Conservation (phyloP, 345 rosid species). For the Euphorbia peplus region DNA sequence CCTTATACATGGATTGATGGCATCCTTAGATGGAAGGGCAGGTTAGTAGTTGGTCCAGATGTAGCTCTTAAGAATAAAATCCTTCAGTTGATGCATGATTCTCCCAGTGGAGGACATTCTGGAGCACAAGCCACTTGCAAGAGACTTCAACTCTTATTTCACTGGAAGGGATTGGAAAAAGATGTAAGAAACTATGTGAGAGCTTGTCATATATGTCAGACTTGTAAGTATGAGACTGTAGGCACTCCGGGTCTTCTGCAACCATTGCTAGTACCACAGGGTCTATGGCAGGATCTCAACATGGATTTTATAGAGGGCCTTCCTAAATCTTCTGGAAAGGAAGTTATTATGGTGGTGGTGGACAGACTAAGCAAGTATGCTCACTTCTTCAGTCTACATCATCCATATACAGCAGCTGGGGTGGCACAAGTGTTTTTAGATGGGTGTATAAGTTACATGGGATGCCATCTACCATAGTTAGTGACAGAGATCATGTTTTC, state of each 20-base stretch:
- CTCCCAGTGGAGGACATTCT: neutral
- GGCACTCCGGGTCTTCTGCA: neutral
- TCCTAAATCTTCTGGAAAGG: neutral
- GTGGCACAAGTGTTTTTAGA: neutral
- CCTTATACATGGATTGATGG: neutral
- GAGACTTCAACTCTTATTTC: neutral
- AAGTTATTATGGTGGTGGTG: neutral
- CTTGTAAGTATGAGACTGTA: neutral
- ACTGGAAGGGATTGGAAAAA: neutral
- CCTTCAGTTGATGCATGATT: neutral
- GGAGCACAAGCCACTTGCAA: neutral
- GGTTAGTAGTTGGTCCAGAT: neutral
- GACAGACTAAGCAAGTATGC: neutral
- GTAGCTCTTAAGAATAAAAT: neutral
- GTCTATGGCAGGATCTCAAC: neutral
- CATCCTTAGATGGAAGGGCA: neutral
- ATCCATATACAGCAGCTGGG: neutral
- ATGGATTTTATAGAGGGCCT: slow-evolving; percentile 1
- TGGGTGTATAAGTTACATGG: neutral
- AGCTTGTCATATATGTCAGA: neutral
- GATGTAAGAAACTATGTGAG: neutral
- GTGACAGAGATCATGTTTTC: neutral
- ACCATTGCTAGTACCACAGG: neutral
- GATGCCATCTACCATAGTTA: neutral
- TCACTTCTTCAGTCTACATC: neutral